Conservation (phyloP, 768 basidiomycete genomes). For the Tremella fuciformis region DNA sequence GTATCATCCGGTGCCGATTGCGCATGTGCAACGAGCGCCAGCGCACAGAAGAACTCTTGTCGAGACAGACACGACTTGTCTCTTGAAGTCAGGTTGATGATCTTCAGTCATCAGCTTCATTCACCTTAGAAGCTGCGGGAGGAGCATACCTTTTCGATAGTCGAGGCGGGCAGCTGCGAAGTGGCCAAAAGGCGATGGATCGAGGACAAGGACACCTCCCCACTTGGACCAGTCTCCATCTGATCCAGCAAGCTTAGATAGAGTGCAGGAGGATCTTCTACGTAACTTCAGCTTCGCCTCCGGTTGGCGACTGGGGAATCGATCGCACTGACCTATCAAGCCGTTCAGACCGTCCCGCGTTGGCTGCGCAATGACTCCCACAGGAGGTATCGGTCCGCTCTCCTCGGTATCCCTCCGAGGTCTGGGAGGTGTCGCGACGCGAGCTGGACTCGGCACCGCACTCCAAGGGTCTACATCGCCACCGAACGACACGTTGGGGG, state of each 20-base stretch:
- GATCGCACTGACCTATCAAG: slow-evolving; percentile 19
- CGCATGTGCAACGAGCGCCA: slow-evolving; percentile 81
- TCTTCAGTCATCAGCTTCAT: slow-evolving; percentile 57
- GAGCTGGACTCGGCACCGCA: slow-evolving; percentile 37
- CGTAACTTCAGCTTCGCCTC: slow-evolving; percentile 48
- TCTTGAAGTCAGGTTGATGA: slow-evolving; percentile 65
- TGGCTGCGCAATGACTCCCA: background rate
- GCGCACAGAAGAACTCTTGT: slow-evolving; percentile 85
- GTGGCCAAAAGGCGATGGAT: slow-evolving; percentile 76
- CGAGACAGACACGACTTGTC: slow-evolving; percentile 62
- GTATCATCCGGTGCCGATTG: slow-evolving; percentile 54
- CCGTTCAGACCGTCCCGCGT: slow-evolving; percentile 17
- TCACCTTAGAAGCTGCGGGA: background rate
- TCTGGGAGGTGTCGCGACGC: slow-evolving; percentile 12
- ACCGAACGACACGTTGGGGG: slow-evolving; percentile 18
- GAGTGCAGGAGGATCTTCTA: slow-evolving; percentile 73
- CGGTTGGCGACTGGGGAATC: background rate
- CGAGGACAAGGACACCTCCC: slow-evolving; percentile 77
- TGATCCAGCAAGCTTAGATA: slow-evolving; percentile 72
- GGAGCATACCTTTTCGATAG: slow-evolving; percentile 68
- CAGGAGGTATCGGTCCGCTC: slow-evolving; percentile 13
- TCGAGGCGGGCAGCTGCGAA: slow-evolving; percentile 73
- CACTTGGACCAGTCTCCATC: slow-evolving; percentile 67
- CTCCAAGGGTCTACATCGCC: slow-evolving; percentile 52
- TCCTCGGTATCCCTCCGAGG: slow-evolving; percentile 25